phyloP scores from a whole-genome alignment of 108 stramenopile species.

The Cylindrotheca fusiformis region DNA sequence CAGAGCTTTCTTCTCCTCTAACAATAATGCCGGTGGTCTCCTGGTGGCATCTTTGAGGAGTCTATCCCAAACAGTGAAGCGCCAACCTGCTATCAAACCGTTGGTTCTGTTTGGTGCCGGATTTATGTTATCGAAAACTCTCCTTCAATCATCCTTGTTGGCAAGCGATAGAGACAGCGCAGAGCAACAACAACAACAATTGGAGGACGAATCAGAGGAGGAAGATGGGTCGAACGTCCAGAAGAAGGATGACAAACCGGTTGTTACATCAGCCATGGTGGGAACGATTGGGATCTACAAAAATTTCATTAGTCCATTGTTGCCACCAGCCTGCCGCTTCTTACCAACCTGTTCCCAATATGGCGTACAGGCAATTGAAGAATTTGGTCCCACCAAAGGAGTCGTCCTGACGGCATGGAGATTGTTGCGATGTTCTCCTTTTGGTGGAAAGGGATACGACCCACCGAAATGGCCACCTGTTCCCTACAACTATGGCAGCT shows the following conservation, averaged over 20 bases:
- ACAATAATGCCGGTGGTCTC: not conserved
- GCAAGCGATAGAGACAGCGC: not conserved
- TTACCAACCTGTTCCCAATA: constrained; percentile 85
- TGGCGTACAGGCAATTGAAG: constrained; percentile 80
- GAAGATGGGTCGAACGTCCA: no score
- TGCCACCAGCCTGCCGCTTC: constrained; percentile 89
- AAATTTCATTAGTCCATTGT: constrained; percentile 71
- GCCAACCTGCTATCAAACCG: not conserved
- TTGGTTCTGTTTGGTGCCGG: not conserved
- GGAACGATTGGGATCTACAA: constrained; percentile 82
- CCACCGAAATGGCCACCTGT: constrained; percentile 87
- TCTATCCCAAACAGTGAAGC: not conserved
- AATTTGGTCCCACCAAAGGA: constrained; percentile 79
- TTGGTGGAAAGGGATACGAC: constrained; percentile 90
- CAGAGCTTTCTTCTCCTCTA: constrained; percentile 8
- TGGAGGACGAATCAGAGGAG: not conserved
- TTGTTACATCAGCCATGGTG: constrained; percentile 57
- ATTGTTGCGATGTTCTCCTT: constrained; percentile 74
- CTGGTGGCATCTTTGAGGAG: not conserved
- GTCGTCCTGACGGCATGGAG: constrained; percentile 76
- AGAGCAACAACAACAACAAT: not conserved
- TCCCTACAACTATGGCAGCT: constrained; percentile 65
- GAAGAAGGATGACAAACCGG: constrained; percentile 2
- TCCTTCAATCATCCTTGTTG: not conserved
- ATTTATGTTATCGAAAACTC: not conserved